Percentiles rank a stretch among this genome's conserved stretches.
Conservation (phyloP, 345 rosid species). For the Eucalyptus brandiana region DNA sequence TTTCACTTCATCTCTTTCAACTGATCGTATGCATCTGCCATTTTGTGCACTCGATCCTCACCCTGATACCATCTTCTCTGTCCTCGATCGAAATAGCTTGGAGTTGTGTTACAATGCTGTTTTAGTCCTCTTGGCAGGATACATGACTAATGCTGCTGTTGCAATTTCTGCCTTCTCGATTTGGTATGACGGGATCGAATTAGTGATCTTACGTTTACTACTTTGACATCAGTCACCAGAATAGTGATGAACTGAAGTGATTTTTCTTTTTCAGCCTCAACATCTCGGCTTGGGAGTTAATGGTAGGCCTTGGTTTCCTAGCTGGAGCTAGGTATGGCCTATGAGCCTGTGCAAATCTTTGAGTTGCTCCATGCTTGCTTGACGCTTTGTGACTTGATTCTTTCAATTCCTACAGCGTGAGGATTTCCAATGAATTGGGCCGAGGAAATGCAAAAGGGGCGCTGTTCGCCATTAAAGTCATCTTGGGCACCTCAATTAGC, state of each 20-base stretch:
- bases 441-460: conserved; percentile 22
- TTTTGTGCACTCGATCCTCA: conserved; percentile 17
- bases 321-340: conserved; percentile 5
- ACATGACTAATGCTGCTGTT: conserved; percentile 17
- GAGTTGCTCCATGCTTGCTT: background rate
- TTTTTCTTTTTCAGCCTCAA: conserved; percentile 16
- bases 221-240: background rate
- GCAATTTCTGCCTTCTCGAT: conserved; percentile 28
- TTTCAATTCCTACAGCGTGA: conserved; percentile 9
- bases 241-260: background rate
- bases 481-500: background rate
- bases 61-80: background rate
- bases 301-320: conserved; percentile 23
- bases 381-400: background rate
- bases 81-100: background rate
- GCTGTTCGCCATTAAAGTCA: conserved; percentile 17
- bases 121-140: conserved; percentile 18
- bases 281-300: conserved; percentile 9
- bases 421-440: conserved; percentile 40
- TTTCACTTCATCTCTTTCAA: conserved; percentile 68
- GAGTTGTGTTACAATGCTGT: conserved; percentile 19
- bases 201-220: background rate
- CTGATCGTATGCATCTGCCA: conserved; percentile 63
- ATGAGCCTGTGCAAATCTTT: background rate
- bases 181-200: background rate